Evolutionary conservation across 495 filamentous ascomycete species (phyloP).

Genomic region (Patellaria atrata): DNA sequence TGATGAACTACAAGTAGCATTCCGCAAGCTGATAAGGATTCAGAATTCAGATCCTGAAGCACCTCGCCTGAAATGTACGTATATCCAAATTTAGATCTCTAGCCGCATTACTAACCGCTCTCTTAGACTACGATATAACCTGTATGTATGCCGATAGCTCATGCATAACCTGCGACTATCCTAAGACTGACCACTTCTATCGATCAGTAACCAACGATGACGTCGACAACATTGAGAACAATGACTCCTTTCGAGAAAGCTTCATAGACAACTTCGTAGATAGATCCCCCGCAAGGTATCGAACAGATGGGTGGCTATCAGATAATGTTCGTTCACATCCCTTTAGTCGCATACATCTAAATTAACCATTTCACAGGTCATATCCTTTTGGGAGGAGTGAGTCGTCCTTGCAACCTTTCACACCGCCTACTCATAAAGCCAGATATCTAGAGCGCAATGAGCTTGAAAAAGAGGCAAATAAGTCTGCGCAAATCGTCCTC

Average conservation of each 20-base stretch:
- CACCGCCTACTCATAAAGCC: background rate
- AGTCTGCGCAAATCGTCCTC: slow-evolving; percentile 76
- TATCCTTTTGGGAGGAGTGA: slow-evolving; percentile 97
- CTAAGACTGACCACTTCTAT: slow-evolving; percentile 1
- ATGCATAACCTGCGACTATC: background rate
- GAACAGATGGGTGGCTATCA: no score
- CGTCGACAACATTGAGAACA: slow-evolving; percentile 70
- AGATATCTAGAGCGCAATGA: slow-evolving; percentile 87
- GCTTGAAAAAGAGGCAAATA: slow-evolving; percentile 55
- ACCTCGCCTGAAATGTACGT: no score
- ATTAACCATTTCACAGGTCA: slow-evolving; percentile 39
- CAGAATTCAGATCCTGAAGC: no score
- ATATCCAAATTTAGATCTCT: no score
- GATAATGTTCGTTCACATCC: background rate
- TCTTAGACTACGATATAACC: slow-evolving; percentile 54
- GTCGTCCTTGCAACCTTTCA: slow-evolving; percentile 17
- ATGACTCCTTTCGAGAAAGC: slow-evolving; percentile 20
- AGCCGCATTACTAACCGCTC: slow-evolving; percentile 3
- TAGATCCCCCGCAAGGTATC: slow-evolving; percentile 1
- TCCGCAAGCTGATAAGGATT: no score
- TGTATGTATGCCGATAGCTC: slow-evolving; percentile 34
- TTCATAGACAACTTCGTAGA: background rate
- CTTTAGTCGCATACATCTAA: slow-evolving; percentile 9
- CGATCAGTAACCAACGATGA: slow-evolving; percentile 63
- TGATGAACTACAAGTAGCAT: no score